Evolutionary conservation across 2,329 filamentous ascomycete species (phyloP), one percentile per base, ranked within the genome.

Genomic region (Samsoniella hepiali): DNA sequence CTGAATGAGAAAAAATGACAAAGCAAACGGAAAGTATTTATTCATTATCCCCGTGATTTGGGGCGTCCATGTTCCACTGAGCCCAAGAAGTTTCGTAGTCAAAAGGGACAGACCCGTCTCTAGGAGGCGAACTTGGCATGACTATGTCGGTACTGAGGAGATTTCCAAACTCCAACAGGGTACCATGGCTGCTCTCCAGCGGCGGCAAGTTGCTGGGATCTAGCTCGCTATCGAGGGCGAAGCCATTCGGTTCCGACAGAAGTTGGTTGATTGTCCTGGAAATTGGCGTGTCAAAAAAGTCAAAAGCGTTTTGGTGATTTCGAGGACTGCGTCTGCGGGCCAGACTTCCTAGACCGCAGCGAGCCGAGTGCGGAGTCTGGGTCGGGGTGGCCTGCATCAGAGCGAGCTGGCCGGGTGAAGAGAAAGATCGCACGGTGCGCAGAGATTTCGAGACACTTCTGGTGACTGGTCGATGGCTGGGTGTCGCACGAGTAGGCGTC

Each of bases 211-310:
- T 73, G 58, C 71, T 72, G 34, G 83, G 71, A 63, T 83, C 81
- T 11, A 84, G 68, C 47, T 82, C 78, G 32, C 78, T 63, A 72
- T 77, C 65, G 69, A 76, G 10, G 73, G 76, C 69, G 68, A 84
- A 81, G 50, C 79, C 72, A 62, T 81, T 78, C 10, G 77, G 78
- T 65, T 88, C 84, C 8, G 83, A 87, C 27, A 91, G 78, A 65
- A 91, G 78, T 68, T 89, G 83, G 67, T 83, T 84, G 42, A 91
- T 80, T 29, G 87, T 84, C 44, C 83, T 80, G 2, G 85, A 86
- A 69, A 89, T 83, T 0, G 87, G 87, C 6, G 86, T 86, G 62
- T 81, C 79, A 54, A 79, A 76, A 3, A 76, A 66, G 55, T 76
- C 75, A 53, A 81, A 76, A 45, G 74, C 72, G 7, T 72, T 71